phyloP scores from a whole-genome alignment of 352 stramenopile genomes.

The Saprolegnia parasitica region DNA sequence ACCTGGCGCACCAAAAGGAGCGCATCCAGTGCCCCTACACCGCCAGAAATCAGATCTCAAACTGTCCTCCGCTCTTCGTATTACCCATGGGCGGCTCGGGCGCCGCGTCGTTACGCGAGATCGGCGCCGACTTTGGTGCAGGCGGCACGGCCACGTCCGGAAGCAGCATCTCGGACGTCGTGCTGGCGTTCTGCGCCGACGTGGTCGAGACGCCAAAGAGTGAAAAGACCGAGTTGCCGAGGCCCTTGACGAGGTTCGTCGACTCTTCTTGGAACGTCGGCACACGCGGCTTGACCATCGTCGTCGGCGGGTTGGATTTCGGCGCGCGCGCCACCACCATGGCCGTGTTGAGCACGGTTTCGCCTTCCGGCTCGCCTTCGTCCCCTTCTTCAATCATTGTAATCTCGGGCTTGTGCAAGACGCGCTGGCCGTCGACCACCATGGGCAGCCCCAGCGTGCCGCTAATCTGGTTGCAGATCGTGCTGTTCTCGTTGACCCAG shows the following conservation, averaged over 20 bases:
- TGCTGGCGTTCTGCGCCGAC: not conserved
- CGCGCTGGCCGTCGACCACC: not conserved
- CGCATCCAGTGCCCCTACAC: slow-evolving; percentile 64
- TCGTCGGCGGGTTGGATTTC: not conserved
- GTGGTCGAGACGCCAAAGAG: slow-evolving; percentile 14
- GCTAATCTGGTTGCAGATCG: slow-evolving; percentile 70
- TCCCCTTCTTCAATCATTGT: slow-evolving; percentile 33
- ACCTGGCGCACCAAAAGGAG: slow-evolving; percentile 77
- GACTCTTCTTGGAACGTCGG: slow-evolving; percentile 8
- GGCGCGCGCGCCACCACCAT: not conserved
- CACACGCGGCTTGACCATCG: not conserved
- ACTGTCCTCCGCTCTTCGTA: too few relatives aligned
- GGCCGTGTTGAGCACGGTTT: not conserved
- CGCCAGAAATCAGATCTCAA: too few relatives aligned
- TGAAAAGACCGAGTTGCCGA: slow-evolving; percentile 26
- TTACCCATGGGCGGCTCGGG: slow-evolving; percentile 51
- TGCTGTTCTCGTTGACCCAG: slow-evolving; percentile 83
- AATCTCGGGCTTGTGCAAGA: slow-evolving; percentile 7
- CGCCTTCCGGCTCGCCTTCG: not conserved
- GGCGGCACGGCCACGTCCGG: slow-evolving; percentile 32
- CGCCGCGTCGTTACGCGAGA: slow-evolving; percentile 55
- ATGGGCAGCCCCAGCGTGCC: slow-evolving; percentile 26
- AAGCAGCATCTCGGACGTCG: not conserved
- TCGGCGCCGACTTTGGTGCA: slow-evolving; percentile 69
- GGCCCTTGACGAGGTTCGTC: slow-evolving; percentile 16